Percentiles rank a stretch among this genome's conserved stretches.
phyloP scores from a whole-genome alignment of 2,329 filamentous ascomycete genomes.

The Tolypocladium nubicola region DNA sequence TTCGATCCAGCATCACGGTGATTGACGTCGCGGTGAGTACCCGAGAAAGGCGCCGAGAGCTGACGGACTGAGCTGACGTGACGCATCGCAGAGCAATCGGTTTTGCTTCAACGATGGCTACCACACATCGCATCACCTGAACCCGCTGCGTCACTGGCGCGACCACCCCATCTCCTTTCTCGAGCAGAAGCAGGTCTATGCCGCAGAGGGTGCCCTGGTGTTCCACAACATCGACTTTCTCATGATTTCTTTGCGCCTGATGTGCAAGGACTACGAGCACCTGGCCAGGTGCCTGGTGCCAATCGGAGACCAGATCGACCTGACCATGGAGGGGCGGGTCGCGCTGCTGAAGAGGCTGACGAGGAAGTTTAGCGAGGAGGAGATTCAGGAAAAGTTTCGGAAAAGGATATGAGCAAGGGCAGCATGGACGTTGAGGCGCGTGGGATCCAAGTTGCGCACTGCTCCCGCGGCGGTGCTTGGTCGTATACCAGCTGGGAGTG shows the following conservation, averaged over 20 bases:
- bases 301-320: slow-evolving; percentile 57
- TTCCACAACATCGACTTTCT: slow-evolving; percentile 77
- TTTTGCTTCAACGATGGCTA: slow-evolving; percentile 79
- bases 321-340: slow-evolving; percentile 53
- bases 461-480: no score
- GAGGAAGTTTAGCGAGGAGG: slow-evolving; percentile 52
- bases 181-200: slow-evolving; percentile 56
- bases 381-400: slow-evolving; percentile 48
- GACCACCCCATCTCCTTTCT: slow-evolving; percentile 68
- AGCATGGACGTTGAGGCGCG: not conserved
- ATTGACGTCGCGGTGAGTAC: slow-evolving; percentile 63
- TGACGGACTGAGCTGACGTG: not conserved
- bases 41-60: no score
- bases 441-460: not conserved
- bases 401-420: not conserved
- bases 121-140: slow-evolving; percentile 72
- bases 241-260: slow-evolving; percentile 58
- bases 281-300: slow-evolving; percentile 64
- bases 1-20: slow-evolving; percentile 66
- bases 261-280: slow-evolving; percentile 61
- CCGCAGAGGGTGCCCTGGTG: slow-evolving; percentile 57
- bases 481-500: not conserved
- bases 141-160: slow-evolving; percentile 70
- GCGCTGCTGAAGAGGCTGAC: slow-evolving; percentile 56
- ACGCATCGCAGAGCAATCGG: slow-evolving; percentile 54